Evolutionary conservation across 257 asterid species (phyloP), one percentile per base, ranked within the genome.

Genomic region (Oldenlandia corymbosa): DNA sequence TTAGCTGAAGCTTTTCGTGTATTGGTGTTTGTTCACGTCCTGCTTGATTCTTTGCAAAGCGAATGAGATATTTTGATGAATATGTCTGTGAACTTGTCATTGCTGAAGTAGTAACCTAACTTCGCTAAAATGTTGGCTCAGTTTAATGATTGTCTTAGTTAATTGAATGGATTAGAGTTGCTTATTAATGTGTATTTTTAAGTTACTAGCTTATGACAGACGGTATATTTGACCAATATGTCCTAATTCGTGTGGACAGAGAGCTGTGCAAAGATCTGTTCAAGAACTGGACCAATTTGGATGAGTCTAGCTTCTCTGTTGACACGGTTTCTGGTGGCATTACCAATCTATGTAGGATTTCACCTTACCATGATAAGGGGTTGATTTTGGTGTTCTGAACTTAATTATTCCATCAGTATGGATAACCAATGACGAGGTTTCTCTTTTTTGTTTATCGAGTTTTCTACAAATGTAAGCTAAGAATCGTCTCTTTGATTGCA

Each of bases 291-390:
- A 76, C 83, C 43, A 69, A 71, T 66, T 70, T 89, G 83, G 85
- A 89, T 51, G 94, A 79, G 71, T 84, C 99, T 43, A 76, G 66
- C 70, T 81, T 87, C 79, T 82, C 96, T 68, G 83, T 85, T 43
- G 93, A 87, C 66, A 92, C 79, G 10, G 90, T 92, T 58, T 82
- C 99, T n/a, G 99, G 99, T 57, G 99, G 99, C 80, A 92, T 92
- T 75, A 92, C 99, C 64, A 92, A 92, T 80, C 76, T 83, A 42
- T 73, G 96, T 91, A 73, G 42, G 92, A 72, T 27, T 79, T 75
- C 45, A 21, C 10, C 65, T 56, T 66, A 32, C 62, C 36, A 0
- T 7, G 6, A 14, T 5, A 37, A 43, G 41, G n/a, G 45, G 20
- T 21, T 28, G 31, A 30, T 10, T 46, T 62, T 59, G 21, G 30